phyloP scores from a whole-genome alignment of 768 basidiomycete species.

The Boletus sp. region DNA sequence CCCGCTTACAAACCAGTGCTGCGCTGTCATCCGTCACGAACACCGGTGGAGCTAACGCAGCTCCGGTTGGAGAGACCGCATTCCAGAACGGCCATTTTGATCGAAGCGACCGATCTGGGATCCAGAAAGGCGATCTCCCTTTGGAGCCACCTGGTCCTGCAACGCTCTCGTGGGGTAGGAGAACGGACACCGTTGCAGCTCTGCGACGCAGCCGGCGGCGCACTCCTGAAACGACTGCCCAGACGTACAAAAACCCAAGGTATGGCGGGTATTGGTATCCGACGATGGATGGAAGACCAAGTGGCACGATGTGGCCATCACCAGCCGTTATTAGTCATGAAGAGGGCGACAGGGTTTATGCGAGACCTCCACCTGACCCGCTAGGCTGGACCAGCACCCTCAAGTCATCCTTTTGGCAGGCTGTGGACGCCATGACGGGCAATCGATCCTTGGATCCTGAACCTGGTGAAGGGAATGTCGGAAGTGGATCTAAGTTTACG shows the following conservation, averaged over 20 bases:
- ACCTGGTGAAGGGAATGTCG: neutral
- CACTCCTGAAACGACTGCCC: neutral
- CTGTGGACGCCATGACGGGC: slow-evolving; percentile 49
- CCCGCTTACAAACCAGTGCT: neutral
- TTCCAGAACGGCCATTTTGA: neutral
- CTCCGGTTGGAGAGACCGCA: neutral
- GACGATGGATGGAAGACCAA: neutral
- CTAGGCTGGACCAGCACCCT: slow-evolving; percentile 42
- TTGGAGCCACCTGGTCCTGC: slow-evolving; percentile 22
- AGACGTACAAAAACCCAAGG: slow-evolving; percentile 7
- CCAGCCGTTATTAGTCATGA: neutral
- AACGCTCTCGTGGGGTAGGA: slow-evolving; percentile 28
- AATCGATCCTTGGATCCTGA: slow-evolving; percentile 29
- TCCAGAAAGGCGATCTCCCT: slow-evolving; percentile 1
- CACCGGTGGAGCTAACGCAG: neutral
- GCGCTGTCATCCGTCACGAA: neutral
- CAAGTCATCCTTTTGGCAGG: slow-evolving; percentile 44
- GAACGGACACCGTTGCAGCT: slow-evolving; percentile 24
- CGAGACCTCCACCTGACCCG: slow-evolving; percentile 7
- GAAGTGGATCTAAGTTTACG: slow-evolving; percentile 19
- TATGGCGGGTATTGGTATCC: slow-evolving; percentile 17
- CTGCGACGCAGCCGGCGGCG: slow-evolving; percentile 14
- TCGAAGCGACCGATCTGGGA: neutral
- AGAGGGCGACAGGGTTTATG: neutral
- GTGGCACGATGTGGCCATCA: neutral